Percentiles rank a stretch among this genome's conserved stretches.
phyloP scores from a whole-genome alignment of 2,329 filamentous ascomycete species.

The Neonectria punicea region DNA sequence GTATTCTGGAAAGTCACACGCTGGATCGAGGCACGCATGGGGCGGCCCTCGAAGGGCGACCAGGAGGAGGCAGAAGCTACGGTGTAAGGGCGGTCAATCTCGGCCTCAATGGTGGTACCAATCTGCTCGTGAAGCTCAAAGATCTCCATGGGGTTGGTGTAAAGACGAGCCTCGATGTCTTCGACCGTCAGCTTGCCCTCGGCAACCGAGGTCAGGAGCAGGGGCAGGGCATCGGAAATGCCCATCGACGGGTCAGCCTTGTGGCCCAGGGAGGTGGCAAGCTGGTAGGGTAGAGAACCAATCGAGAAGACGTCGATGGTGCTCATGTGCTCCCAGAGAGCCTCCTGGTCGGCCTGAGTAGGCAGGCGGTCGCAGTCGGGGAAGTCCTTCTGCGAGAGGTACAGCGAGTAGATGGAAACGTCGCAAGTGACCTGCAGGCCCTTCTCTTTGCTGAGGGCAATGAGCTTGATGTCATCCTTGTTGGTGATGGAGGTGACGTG shows the following conservation, averaged over 20 bases:
- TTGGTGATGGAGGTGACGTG: slow-evolving; percentile 85
- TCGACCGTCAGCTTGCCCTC: slow-evolving; percentile 79
- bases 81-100: slow-evolving; percentile 77
- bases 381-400: slow-evolving; percentile 77
- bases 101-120: slow-evolving; percentile 78
- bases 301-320: slow-evolving; percentile 84
- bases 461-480: slow-evolving; percentile 80
- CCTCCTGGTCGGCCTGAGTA: slow-evolving; percentile 73
- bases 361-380: slow-evolving; percentile 75
- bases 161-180: slow-evolving; percentile 75
- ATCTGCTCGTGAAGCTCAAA: slow-evolving; percentile 85
- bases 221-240: slow-evolving; percentile 77
- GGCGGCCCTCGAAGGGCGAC: slow-evolving; percentile 79
- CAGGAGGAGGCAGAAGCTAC: slow-evolving; percentile 61
- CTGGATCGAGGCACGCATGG: slow-evolving; percentile 76
- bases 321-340: slow-evolving; percentile 77
- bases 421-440: slow-evolving; percentile 86
- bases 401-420: slow-evolving; percentile 82
- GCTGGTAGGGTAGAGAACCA: slow-evolving; percentile 81
- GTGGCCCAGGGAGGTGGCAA: slow-evolving; percentile 67
- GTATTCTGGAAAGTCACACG: slow-evolving; percentile 80
- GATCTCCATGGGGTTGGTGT: slow-evolving; percentile 83
- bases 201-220: slow-evolving; percentile 79
- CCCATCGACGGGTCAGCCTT: slow-evolving; percentile 70
- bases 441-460: slow-evolving; percentile 82